Evolutionary conservation across 2,329 filamentous ascomycete species (phyloP), one percentile per base, ranked within the genome.

Genomic region (Tricladium varicosporioides): DNA sequence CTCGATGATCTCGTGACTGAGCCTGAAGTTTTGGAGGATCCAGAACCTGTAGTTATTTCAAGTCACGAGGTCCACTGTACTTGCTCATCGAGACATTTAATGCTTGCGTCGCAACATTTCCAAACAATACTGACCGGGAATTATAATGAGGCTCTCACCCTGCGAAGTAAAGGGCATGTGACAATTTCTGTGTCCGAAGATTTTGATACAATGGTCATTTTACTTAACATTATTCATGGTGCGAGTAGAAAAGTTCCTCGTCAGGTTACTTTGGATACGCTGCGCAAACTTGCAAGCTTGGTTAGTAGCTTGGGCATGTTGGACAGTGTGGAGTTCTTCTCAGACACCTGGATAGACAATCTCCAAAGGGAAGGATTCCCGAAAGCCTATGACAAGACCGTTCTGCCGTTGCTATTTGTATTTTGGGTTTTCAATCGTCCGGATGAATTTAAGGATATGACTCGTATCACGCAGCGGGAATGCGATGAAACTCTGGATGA

Each of bases 221-320:
- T 65, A 5, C 11, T 65, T 47, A 48, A 63, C 32, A 63, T 65
- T 44, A 53, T 64, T 31, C 60, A 65, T 57, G 58, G 58, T 15
- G 27, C 47, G 5, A 49, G 47, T 22, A 53, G 56, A 15, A 59
- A 59, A 52, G 59, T 63, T 19, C 62, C 62, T 18, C 62, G 62
- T 18, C 15, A 48, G 10, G 36, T 65, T 15, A 51, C 5, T 65
- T 36, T 61, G 16, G 15, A 54, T 31, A 54, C 50, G 8, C 40
- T 63, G 27, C 33, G 27, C n/a, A 56, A 54, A 45, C n/a, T 63
- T 31, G 52, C 59, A 11, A 16, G 46, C 31, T n/a, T 51, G 22
- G 54, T 63, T 36, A 54, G 61, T 45, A 18, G 61, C 27, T 48
- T 40, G 16, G 47, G 54, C 5, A 52, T 61, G 47, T 51, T 55